Conservation (phyloP, 345 rosid genomes). For the Jatropha curcas region DNA sequence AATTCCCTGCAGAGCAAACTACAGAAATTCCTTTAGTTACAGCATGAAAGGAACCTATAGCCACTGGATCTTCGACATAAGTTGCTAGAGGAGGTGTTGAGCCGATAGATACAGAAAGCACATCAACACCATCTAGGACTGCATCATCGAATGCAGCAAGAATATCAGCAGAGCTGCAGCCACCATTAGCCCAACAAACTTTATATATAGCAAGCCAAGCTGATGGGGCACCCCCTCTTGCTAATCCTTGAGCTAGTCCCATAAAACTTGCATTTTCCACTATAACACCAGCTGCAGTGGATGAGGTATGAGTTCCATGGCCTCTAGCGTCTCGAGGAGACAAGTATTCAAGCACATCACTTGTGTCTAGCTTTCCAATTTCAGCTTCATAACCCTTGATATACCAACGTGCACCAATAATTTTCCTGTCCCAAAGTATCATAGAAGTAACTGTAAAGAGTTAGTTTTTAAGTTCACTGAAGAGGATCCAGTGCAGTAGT, state of each 20-base stretch:
- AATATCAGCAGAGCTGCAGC: slow-evolving; percentile 26
- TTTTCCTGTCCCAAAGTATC: slow-evolving; percentile 14
- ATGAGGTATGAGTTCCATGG: slow-evolving; percentile 26
- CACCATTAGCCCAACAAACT: slow-evolving; percentile 26
- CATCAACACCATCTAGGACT: slow-evolving; percentile 17
- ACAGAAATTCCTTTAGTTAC: slow-evolving; percentile 15
- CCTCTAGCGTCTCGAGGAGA: slow-evolving; percentile 25
- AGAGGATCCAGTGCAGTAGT: too few relatives aligned
- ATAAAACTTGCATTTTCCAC: slow-evolving; percentile 17
- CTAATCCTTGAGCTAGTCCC: slow-evolving; percentile 20
- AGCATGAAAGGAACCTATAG: slow-evolving; percentile 25
- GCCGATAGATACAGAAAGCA: slow-evolving; percentile 24
- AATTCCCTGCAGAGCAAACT: slow-evolving; percentile 24
- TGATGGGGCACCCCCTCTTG: slow-evolving; percentile 26
- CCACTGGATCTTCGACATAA: slow-evolving; percentile 18
- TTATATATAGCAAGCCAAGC: slow-evolving; percentile 25
- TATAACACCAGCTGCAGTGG: slow-evolving; percentile 13
- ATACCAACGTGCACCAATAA: slow-evolving; percentile 28
- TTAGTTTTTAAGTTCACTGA: neutral
- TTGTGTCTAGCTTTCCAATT: slow-evolving; percentile 15
- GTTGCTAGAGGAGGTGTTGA: slow-evolving; percentile 16
- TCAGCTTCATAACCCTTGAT: slow-evolving; percentile 21
- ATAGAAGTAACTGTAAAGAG: too few relatives aligned
- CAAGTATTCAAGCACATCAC: slow-evolving; percentile 34
- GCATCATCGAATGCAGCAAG: slow-evolving; percentile 27